A percentile compares a stretch with the other conserved stretches of the same genome.
These are phyloP conservation scores for Saccharomycopsis guyanensis DNA, from an alignment of 805 yeast genomes.

Conservation along the genomic window DNA sequence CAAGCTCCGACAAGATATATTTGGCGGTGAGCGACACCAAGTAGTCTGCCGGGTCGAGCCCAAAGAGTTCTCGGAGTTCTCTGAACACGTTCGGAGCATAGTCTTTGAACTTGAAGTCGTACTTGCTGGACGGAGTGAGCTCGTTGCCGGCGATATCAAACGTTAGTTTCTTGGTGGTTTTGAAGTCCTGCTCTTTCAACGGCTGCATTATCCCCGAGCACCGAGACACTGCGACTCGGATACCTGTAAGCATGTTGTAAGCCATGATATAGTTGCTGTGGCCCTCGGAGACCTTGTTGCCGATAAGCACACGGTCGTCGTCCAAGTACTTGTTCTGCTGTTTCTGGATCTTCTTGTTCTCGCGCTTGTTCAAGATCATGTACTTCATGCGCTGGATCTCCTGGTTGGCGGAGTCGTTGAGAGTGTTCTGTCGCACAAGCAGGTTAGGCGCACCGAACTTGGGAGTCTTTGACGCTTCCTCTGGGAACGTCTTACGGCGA, in stretches of 20 bases:
- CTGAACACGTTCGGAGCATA: constrained; percentile 92
- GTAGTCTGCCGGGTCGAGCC: constrained; percentile 93
- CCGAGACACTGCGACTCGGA: constrained; percentile 88
- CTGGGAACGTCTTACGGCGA: constrained; percentile 6
- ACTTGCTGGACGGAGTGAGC: constrained; percentile 85
- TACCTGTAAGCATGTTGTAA: constrained; percentile 95
- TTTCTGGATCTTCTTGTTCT: constrained; percentile 15
- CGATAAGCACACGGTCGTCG: constrained; percentile 7
- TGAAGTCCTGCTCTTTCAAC: constrained; percentile 64
- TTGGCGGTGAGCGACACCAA: constrained; percentile 87
- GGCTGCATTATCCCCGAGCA: constrained; percentile 81
- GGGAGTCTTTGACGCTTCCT: background rate
- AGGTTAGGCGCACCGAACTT: background rate
- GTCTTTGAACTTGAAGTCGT: constrained; percentile 95
- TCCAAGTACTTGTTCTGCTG: constrained; percentile 1
- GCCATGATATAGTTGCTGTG: constrained; percentile 92
- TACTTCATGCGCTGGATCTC: constrained; percentile 21
- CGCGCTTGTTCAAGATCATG: constrained; percentile 14
- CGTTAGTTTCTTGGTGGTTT: constrained; percentile 65
- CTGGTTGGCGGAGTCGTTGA: constrained; percentile 17
- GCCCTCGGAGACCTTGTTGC: constrained; percentile 70
- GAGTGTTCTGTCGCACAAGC: background rate
- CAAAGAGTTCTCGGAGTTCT: constrained; percentile 70
- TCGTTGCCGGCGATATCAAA: constrained; percentile 86
- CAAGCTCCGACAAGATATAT: constrained; percentile 83